phyloP scores from a whole-genome alignment of 148 eudicot species.

The Amaranthus palmeri region DNA sequence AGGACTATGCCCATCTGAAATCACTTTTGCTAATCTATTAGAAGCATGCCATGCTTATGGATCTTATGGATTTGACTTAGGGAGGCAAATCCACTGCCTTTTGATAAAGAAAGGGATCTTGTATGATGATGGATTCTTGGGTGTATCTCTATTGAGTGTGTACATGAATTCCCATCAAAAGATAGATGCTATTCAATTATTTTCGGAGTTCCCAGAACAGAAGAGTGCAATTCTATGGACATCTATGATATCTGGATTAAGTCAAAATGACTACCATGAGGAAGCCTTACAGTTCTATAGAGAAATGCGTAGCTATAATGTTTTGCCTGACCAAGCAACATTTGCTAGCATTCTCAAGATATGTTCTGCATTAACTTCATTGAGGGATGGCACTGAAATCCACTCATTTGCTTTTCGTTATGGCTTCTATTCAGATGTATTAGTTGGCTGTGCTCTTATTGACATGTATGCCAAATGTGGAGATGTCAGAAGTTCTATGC shows the following conservation, averaged over 20 bases:
- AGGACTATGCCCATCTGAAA: slow-evolving; percentile 65
- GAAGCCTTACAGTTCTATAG: slow-evolving; percentile 59
- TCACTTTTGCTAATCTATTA: slow-evolving; percentile 72
- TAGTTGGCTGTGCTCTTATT: slow-evolving; percentile 71
- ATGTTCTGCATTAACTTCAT: slow-evolving; percentile 62
- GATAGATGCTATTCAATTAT: slow-evolving; percentile 50
- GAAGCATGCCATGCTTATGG: slow-evolving; percentile 46
- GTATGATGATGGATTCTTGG: slow-evolving; percentile 56
- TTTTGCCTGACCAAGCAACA: slow-evolving; percentile 89
- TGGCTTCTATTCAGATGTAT: slow-evolving; percentile 63
- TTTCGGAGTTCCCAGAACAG: slow-evolving; percentile 56
- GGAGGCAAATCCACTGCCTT: slow-evolving; percentile 68
- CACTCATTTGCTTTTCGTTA: slow-evolving; percentile 62
- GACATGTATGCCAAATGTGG: slow-evolving; percentile 99
- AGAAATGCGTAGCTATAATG: slow-evolving; percentile 56
- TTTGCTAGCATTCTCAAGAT: slow-evolving; percentile 75
- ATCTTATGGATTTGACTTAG: slow-evolving; percentile 36
- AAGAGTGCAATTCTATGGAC: slow-evolving; percentile 80
- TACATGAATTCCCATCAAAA: slow-evolving; percentile 42
- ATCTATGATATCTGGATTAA: slow-evolving; percentile 74
- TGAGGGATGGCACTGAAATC: slow-evolving; percentile 57
- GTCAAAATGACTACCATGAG: slow-evolving; percentile 48
- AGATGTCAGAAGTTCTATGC: slow-evolving; percentile 52
- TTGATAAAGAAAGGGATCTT: slow-evolving; percentile 49
- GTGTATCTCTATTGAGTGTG: slow-evolving; percentile 71